Conservation (phyloP, 257 asterid species). For the Ehretia macrophylla region DNA sequence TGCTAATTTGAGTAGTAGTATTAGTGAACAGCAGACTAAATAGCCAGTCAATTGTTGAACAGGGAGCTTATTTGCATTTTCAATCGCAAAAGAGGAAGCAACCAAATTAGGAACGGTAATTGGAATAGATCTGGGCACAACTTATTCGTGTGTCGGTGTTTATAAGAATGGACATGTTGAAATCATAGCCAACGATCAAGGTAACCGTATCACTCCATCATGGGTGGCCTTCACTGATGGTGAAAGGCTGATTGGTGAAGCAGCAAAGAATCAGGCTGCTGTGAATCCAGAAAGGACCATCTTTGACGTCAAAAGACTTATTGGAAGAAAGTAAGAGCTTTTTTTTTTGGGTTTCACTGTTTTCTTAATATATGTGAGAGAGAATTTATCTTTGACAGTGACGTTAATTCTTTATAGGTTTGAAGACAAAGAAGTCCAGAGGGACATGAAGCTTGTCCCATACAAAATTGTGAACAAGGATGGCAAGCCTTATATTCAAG, state of each 20-base stretch:
- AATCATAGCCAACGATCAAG: conserved; percentile 74
- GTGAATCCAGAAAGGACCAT: conserved; percentile 68
- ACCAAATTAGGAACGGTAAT: conserved; percentile 62
- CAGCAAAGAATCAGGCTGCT: conserved; percentile 75
- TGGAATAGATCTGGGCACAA: conserved; percentile 78
- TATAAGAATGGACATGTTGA: conserved; percentile 72
- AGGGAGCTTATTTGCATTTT: conserved; percentile 47
- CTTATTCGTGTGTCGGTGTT: conserved; percentile 81
- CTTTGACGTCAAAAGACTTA: conserved; percentile 75
- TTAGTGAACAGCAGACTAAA: conserved; percentile 3
- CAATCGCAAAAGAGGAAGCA: conserved; percentile 56
- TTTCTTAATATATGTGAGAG: background rate
- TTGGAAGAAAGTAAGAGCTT: conserved; percentile 60
- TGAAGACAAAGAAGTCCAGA: conserved; percentile 73
- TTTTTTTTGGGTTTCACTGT: background rate
- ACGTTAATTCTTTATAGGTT: conserved; percentile 26
- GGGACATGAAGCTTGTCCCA: conserved; percentile 70
- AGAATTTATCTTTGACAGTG: background rate
- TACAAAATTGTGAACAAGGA: conserved; percentile 75
- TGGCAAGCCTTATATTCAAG: conserved; percentile 73
- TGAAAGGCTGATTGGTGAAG: conserved; percentile 78
- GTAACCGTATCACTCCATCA: conserved; percentile 77
- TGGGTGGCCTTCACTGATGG: conserved; percentile 71
- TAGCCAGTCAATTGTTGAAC: conserved; percentile 14
- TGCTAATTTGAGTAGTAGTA: too few relatives aligned